phyloP scores from a whole-genome alignment of 208 protist genomes.

The Leishmania major region DNA sequence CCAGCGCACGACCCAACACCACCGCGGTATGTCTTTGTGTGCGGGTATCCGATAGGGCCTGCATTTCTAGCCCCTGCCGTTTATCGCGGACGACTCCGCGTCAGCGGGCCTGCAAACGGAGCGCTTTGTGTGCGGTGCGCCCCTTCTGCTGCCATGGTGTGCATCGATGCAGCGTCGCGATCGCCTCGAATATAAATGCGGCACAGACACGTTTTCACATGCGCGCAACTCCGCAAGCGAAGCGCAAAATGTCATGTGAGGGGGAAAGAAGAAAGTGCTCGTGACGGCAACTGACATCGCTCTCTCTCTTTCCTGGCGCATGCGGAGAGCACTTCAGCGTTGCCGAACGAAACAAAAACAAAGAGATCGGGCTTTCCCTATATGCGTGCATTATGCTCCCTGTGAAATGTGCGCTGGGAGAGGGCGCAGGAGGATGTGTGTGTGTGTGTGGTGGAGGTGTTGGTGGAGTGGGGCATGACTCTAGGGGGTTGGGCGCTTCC shows the following conservation, averaged over 20 bases:
- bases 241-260: neutral
- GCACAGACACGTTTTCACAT: neutral
- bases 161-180: no score
- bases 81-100: neutral
- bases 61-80: neutral
- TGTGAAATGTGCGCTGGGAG: neutral
- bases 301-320: neutral
- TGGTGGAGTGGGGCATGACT: neutral
- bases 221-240: neutral
- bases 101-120: neutral
- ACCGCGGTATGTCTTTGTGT: neutral
- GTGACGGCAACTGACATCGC: neutral
- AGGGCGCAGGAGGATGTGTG: neutral
- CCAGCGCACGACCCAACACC: neutral
- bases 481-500: neutral
- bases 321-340: neutral
- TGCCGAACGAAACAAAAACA: conserved; percentile 9
- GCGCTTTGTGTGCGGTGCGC: neutral
- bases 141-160: neutral
- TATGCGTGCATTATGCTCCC: conserved; percentile 33
- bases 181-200: neutral
- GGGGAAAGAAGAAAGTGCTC: neutral
- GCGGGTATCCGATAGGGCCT: neutral
- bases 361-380: conserved; percentile 23
- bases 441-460: neutral